A percentile compares a stretch with the other conserved stretches of the same genome.
phyloP scores from a whole-genome alignment of 2,329 filamentous ascomycete species.

The Fusarium proliferatum region DNA sequence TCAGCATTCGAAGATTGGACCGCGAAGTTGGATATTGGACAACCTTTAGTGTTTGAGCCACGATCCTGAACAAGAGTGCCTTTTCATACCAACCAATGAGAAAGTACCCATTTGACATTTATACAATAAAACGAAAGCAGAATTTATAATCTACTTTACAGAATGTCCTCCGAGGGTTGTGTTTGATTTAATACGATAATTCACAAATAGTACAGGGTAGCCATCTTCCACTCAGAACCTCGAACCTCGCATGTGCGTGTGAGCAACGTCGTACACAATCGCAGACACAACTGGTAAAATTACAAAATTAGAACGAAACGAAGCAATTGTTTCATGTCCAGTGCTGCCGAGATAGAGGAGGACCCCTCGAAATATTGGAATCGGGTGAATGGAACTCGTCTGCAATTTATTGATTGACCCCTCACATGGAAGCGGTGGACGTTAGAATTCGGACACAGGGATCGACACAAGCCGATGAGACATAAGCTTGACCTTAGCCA shows the following conservation, averaged over 20 bases:
- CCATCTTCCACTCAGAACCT: accelerated
- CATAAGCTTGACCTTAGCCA: background rate
- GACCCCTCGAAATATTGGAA: accelerated
- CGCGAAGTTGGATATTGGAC: background rate
- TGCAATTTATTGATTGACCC: background rate
- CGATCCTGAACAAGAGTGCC: accelerated
- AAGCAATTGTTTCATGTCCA: accelerated
- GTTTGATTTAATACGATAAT: background rate
- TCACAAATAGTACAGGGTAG: background rate
- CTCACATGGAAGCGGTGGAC: background rate
- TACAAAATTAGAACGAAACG: background rate
- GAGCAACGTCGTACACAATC: background rate
- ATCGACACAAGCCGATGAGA: background rate
- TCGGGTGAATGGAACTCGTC: background rate
- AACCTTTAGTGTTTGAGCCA: accelerated
- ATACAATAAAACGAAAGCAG: accelerated
- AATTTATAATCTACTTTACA: accelerated
- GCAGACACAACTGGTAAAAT: background rate
- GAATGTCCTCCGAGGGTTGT: background rate
- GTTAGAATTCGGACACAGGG: background rate
- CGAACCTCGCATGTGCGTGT: accelerated
- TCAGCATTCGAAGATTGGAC: background rate
- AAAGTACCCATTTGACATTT: background rate
- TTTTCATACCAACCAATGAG: too few relatives aligned
- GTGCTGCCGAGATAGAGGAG: background rate